phyloP scores from a whole-genome alignment of 768 basidiomycete species.

The Kondoa malvinella region DNA sequence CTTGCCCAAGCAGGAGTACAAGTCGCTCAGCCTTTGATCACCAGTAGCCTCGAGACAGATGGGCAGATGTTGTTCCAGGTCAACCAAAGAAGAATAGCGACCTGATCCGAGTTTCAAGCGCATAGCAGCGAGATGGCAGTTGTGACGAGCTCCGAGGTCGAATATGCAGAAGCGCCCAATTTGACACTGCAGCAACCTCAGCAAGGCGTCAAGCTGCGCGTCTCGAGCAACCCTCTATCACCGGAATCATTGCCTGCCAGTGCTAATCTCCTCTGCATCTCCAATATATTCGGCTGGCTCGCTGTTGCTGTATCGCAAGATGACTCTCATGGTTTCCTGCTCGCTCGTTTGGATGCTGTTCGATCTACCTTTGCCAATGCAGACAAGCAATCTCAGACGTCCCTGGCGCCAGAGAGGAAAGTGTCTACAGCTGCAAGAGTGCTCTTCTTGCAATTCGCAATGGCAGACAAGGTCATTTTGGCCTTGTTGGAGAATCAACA shows the following conservation, averaged over 20 bases:
- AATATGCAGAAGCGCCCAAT: background rate
- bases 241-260: constrained; percentile 4
- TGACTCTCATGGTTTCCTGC: background rate
- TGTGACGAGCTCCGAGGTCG: background rate
- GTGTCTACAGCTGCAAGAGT: background rate
- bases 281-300: constrained; percentile 19
- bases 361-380: background rate
- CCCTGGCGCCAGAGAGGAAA: background rate
- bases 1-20: too few relatives aligned
- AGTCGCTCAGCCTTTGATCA: too few relatives aligned
- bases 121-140: background rate
- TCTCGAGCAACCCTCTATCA: constrained; percentile 1
- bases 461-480: constrained; percentile 21
- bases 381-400: background rate
- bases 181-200: background rate
- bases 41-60: too few relatives aligned
- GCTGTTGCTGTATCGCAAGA: background rate
- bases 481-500: constrained; percentile 17
- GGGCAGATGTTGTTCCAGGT: too few relatives aligned
- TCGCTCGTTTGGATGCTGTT: background rate
- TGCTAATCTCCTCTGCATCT: constrained; percentile 13
- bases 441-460: constrained; percentile 24
- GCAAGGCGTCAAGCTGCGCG: constrained; percentile 6
- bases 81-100: too few relatives aligned
- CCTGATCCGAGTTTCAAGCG: too few relatives aligned